phyloP scores from a whole-genome alignment of 1,284 basidiomycete species.

The Thecaphora frezii region DNA sequence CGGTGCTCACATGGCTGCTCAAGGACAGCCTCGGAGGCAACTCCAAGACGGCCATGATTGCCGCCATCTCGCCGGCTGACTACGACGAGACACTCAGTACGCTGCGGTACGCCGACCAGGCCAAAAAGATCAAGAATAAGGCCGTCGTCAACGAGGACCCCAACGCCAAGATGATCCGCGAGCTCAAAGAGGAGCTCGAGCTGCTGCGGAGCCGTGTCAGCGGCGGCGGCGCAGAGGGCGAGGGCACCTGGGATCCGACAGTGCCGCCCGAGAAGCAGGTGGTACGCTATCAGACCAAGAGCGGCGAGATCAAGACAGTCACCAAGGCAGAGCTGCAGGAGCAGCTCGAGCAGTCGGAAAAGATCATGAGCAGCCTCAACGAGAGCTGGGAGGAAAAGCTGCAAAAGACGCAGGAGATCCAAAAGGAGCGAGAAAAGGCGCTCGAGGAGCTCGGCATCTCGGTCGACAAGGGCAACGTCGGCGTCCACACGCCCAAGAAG shows the following conservation, averaged over 20 bases:
- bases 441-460: slow-evolving; percentile 95
- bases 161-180: slow-evolving; percentile 94
- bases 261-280: slow-evolving; percentile 93
- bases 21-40: slow-evolving; percentile 57
- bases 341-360: slow-evolving; percentile 92
- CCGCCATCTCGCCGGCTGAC: slow-evolving; percentile 94
- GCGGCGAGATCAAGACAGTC: slow-evolving; percentile 90
- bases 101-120: slow-evolving; percentile 88
- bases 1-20: slow-evolving; percentile 60
- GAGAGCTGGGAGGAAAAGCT: slow-evolving; percentile 99
- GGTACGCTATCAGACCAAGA: slow-evolving; percentile 89
- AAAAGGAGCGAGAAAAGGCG: slow-evolving; percentile 93
- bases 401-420: slow-evolving; percentile 85
- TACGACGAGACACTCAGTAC: slow-evolving; percentile 97
- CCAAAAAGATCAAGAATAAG: slow-evolving; percentile 99
- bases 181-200: slow-evolving; percentile 96
- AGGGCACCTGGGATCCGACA: slow-evolving; percentile 80
- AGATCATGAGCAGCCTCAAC: slow-evolving; percentile 91
- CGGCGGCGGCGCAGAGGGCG: slow-evolving; percentile 58
- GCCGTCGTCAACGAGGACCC: slow-evolving; percentile 98
- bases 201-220: slow-evolving; percentile 54
- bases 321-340: slow-evolving; percentile 96
- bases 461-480: slow-evolving; percentile 91
- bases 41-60: slow-evolving; percentile 67
- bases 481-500: slow-evolving; percentile 96